Conservation (phyloP, 169 alveolate species). For the Plasmodium gallinaceum region DNA sequence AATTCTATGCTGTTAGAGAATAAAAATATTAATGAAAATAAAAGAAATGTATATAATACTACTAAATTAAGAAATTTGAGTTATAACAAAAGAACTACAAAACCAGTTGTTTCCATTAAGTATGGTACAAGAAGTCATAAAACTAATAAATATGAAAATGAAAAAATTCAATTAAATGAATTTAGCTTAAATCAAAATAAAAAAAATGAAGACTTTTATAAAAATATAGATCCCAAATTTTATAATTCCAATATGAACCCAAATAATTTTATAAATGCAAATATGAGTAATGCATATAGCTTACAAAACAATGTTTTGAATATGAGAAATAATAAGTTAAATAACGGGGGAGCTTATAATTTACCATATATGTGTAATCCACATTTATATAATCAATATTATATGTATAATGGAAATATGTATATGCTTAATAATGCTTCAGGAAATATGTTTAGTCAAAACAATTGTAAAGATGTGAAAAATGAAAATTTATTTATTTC, state of each 20-base stretch:
- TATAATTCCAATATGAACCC: slow-evolving; percentile 37
- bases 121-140: slow-evolving; percentile 68
- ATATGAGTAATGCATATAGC: slow-evolving; percentile 1
- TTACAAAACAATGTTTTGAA: slow-evolving; percentile 15
- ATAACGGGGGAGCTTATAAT: slow-evolving; percentile 13
- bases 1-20: not conserved
- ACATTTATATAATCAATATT: slow-evolving; percentile 37
- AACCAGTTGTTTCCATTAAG: slow-evolving; percentile 45
- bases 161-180: slow-evolving; percentile 2
- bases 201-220: slow-evolving; percentile 16
- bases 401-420: slow-evolving; percentile 66
- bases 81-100: slow-evolving; percentile 21
- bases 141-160: slow-evolving; percentile 14
- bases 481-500: not conserved
- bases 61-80: slow-evolving; percentile 7
- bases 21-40: not conserved
- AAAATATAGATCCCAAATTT: slow-evolving; percentile 30
- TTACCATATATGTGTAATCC: slow-evolving; percentile 62
- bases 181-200: slow-evolving; percentile 5
- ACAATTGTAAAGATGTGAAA: slow-evolving; percentile 2
- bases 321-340: slow-evolving; percentile 6
- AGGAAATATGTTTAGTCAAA: slow-evolving; percentile 1
- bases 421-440: slow-evolving; percentile 6
- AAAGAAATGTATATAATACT: not conserved
- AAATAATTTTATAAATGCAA: slow-evolving; percentile 15